Base-by-base conservation (phyloP, 2,329 filamentous ascomycete species). In the Ophiostoma montium region DNA sequence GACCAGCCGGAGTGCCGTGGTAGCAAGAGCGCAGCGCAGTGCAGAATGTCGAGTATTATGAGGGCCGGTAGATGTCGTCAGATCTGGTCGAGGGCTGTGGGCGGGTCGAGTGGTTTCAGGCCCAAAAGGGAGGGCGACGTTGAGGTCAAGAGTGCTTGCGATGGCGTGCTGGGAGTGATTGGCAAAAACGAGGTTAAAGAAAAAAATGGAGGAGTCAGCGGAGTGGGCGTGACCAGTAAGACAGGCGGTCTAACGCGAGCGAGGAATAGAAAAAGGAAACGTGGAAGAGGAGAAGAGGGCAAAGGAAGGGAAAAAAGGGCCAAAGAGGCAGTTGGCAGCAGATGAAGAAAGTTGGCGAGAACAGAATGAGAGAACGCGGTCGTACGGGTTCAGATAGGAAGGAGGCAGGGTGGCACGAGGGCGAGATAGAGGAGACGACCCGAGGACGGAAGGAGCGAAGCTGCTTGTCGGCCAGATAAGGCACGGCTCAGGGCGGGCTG, bases 161-260 rank as follows among this genome's bases (percentile, higher is more conserved):
- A 55, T 55, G 54, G 54, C 54, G 54, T 55, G 54, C 54, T 55
- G 52, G 35, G 21, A n/a, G 23, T 32, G 38, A 33, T 33, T 31
- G 27, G 42, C 27, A 44, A 32, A 27, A 44, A 33, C 6, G 33
- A 47, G 23, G 31, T 13, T n/a, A 36, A 27, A 16, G 21, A 11
- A 35, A 36, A 47, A 35, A 33, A 44, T 35, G 35, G 45, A 35
- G 31, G 49, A 21, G 48, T 35, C 48, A 41, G 41, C 43, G 45
- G 33, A 50, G 46, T 30, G 27, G 45, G 33, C 45, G 30, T 19
- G 35, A 35, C 38, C 38, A 12, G 38, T 41, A 13, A 41, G 38
- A 41, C 38, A 41, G 21, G 38, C 38, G 38, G 38, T 27, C 38
- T 30, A 41, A 41, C 19, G 38, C 27, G 38, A 19, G 38, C 15